Conservation (phyloP, 768 basidiomycete genomes). For the Trametes cingulata region DNA sequence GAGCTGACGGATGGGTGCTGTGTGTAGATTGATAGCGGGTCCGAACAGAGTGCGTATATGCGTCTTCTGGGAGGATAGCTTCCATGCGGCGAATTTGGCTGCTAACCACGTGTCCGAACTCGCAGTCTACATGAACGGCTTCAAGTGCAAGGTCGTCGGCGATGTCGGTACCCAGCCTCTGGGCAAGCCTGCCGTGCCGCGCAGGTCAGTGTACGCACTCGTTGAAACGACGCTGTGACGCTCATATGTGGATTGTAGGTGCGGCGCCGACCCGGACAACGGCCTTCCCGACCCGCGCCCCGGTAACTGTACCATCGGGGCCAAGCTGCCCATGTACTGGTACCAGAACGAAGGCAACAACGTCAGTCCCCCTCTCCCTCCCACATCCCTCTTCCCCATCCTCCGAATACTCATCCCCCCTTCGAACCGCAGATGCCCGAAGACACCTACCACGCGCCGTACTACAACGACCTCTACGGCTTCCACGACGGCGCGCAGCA, state of each 20-base stretch:
- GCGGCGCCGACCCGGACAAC: conserved; percentile 35
- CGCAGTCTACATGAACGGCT: conserved; percentile 41
- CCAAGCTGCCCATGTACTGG: conserved; percentile 45
- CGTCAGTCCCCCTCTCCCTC: conserved; percentile 28
- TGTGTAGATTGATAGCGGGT: conserved; percentile 33
- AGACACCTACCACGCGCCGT: conserved; percentile 31
- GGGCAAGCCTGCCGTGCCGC: conserved; percentile 34
- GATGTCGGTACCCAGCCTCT: conserved; percentile 33
- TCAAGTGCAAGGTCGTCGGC: conserved; percentile 41
- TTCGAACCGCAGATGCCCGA: conserved; percentile 33
- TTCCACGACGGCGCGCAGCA: conserved; percentile 47
- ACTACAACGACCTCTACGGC: conserved; percentile 41
- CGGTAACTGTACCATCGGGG: conserved; percentile 41
- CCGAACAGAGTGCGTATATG: conserved; percentile 36
- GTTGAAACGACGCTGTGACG: no score
- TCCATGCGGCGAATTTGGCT: not conserved
- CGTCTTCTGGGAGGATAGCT: not conserved
- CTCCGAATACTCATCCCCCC: not conserved
- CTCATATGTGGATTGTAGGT: conserved; percentile 19
- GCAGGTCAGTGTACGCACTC: conserved; percentile 24
- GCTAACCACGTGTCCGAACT: not conserved
- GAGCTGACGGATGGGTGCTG: not conserved
- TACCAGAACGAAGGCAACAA: conserved; percentile 41
- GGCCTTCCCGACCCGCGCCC: conserved; percentile 26
- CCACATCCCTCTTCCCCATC: not conserved